phyloP scores from a whole-genome alignment of 2,329 filamentous ascomycete species.

The Penicillium italicum region DNA sequence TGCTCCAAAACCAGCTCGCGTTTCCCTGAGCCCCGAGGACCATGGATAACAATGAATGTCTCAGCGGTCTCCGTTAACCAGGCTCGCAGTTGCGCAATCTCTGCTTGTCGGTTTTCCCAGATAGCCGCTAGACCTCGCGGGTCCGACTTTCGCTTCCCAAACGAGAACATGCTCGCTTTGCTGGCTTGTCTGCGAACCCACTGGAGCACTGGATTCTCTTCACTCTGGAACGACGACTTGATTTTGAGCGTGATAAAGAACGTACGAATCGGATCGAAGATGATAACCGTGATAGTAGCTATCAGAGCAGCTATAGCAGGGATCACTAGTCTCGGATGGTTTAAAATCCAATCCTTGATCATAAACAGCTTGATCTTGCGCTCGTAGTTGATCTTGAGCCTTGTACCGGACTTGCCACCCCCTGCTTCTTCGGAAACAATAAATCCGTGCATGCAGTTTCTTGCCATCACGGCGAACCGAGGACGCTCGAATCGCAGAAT shows the following conservation, averaged over 20 bases:
- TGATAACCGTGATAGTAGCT: constrained; percentile 75
- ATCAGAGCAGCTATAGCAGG: constrained; percentile 76
- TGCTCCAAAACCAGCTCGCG: constrained; percentile 82
- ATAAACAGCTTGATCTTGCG: constrained; percentile 71
- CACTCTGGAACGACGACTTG: constrained; percentile 69
- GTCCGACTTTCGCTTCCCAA: constrained; percentile 51
- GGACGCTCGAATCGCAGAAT: constrained; percentile 71
- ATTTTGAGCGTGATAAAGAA: constrained; percentile 90
- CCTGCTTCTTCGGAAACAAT: constrained; percentile 64
- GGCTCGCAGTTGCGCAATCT: constrained; percentile 75
- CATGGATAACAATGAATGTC: constrained; percentile 91
- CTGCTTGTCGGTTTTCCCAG: constrained; percentile 79
- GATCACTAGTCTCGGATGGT: constrained; percentile 82
- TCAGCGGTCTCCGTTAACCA: constrained; percentile 87
- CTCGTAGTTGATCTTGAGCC: constrained; percentile 79
- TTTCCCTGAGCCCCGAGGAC: constrained; percentile 87
- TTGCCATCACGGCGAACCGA: constrained; percentile 78
- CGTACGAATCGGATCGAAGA: constrained; percentile 92
- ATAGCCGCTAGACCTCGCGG: constrained; percentile 72
- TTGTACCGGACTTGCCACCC: constrained; percentile 71
- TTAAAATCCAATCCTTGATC: constrained; percentile 82
- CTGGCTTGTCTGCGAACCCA: constrained; percentile 70
- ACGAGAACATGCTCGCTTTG: constrained; percentile 45
- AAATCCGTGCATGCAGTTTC: constrained; percentile 88
- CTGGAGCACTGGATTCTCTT: constrained; percentile 68